These are phyloP conservation scores for Hericium rajendrae DNA, from an alignment of 768 basidiomycete species.

Conservation along the genomic window DNA sequence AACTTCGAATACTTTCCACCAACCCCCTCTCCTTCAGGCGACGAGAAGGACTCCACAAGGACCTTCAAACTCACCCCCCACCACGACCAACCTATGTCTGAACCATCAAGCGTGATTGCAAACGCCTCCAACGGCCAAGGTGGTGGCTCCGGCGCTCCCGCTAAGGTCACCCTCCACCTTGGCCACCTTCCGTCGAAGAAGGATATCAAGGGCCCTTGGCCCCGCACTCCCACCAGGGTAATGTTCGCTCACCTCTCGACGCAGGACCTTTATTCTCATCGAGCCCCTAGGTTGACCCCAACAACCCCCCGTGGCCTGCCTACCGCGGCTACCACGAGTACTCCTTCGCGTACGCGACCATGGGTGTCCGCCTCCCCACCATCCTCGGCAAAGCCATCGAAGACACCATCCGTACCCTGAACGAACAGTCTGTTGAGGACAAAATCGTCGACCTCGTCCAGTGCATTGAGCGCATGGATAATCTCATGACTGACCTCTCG, in stretches of 20 bases:
- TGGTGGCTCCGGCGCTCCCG: conserved; percentile 25
- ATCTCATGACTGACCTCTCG: conserved; percentile 80
- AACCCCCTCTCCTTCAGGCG: conserved; percentile 21
- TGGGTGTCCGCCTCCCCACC: conserved; percentile 92
- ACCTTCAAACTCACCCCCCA: conserved; percentile 1
- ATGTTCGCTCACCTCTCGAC: conserved; percentile 11
- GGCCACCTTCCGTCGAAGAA: conserved; percentile 69
- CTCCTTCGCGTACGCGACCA: conserved; percentile 85
- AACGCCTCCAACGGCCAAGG: conserved; percentile 14
- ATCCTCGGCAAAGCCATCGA: conserved; percentile 95
- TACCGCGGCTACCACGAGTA: conserved; percentile 77
- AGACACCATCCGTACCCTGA: conserved; percentile 81
- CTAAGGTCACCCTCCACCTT: conserved; percentile 60
- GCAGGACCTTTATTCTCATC: background rate
- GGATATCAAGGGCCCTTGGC: conserved; percentile 63
- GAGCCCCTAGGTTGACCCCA: conserved; percentile 54
- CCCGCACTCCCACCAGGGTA: conserved; percentile 64
- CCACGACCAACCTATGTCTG: conserved; percentile 6
- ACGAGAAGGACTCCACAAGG: conserved; percentile 2
- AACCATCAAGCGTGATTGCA: conserved; percentile 8
- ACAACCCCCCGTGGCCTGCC: conserved; percentile 77
- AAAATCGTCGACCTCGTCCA: conserved; percentile 72
- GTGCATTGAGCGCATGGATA: conserved; percentile 85
- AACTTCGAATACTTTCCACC: conserved; percentile 26
- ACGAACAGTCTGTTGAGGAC: conserved; percentile 78